Percentiles rank a stretch among this genome's conserved stretches.
Conservation (phyloP, 805 yeast species). For the Ogataea glucozyma region DNA sequence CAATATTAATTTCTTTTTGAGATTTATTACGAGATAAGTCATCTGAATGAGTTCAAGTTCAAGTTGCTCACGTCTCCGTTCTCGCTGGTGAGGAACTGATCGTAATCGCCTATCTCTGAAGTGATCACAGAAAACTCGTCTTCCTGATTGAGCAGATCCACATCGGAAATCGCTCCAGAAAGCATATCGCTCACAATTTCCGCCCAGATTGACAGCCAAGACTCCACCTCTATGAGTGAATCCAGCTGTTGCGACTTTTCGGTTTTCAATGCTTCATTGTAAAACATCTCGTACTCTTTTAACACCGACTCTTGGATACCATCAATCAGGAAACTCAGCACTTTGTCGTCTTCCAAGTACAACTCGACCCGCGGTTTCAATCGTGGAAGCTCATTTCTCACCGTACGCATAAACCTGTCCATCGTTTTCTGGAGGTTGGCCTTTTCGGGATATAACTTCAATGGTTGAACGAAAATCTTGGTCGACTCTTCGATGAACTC, state of each 20-base stretch:
- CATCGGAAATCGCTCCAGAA: slow-evolving; percentile 21
- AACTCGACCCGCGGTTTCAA: slow-evolving; percentile 49
- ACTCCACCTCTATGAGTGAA: slow-evolving; percentile 64
- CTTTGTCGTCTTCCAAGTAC: slow-evolving; percentile 59
- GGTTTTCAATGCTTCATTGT: slow-evolving; percentile 33
- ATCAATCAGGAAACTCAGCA: slow-evolving; percentile 54
- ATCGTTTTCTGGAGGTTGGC: slow-evolving; percentile 18
- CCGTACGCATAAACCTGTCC: slow-evolving; percentile 45
- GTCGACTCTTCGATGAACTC: slow-evolving; percentile 64
- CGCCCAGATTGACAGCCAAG: slow-evolving; percentile 44
- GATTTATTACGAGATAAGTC: neutral
- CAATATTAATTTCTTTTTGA: no score
- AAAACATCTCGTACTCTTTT: slow-evolving; percentile 57
- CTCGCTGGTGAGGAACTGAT: slow-evolving; percentile 17
- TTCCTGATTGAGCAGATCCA: slow-evolving; percentile 14
- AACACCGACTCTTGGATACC: slow-evolving; percentile 64
- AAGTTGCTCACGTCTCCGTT: slow-evolving; percentile 28
- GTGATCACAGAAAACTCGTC: slow-evolving; percentile 12
- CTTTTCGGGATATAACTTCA: slow-evolving; percentile 26
- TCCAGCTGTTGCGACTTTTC: slow-evolving; percentile 38
- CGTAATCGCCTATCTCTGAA: slow-evolving; percentile 17
- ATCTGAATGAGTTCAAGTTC: slow-evolving; percentile 18
- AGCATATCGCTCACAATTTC: slow-evolving; percentile 36
- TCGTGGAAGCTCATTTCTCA: slow-evolving; percentile 58
- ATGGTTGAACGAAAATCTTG: slow-evolving; percentile 48